Evolutionary conservation across 176 grass and related monocot species (phyloP).

Genomic region (Aegilops sharonensis): DNA sequence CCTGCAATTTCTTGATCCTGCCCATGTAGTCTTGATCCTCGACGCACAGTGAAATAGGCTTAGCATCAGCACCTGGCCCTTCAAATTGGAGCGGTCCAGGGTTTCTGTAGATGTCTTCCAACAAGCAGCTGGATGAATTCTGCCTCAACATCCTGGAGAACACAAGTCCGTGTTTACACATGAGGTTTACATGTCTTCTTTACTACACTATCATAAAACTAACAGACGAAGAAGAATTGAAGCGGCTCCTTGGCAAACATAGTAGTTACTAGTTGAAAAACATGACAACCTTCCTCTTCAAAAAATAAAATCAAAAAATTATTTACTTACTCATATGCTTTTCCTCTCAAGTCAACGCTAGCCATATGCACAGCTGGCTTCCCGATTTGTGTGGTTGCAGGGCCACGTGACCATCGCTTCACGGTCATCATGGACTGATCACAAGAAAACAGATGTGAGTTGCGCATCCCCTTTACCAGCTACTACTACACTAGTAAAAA

Average conservation of each 20-base stretch:
- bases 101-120: constrained; percentile 99
- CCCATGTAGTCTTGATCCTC: constrained; percentile 99
- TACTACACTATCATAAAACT: not conserved
- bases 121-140: constrained; percentile 69
- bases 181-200: not conserved
- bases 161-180: not conserved
- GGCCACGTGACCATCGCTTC: constrained; percentile 81
- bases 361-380: constrained; percentile 96
- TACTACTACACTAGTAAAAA: not conserved
- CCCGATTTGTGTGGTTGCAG: constrained; percentile 67
- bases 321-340: constrained; percentile 86
- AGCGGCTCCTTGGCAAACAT: not conserved
- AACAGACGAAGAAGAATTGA: not conserved
- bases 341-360: constrained; percentile 87
- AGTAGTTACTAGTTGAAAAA: not conserved
- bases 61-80: constrained; percentile 77
- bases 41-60: constrained; percentile 74
- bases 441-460: constrained; percentile 19
- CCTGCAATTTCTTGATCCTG: constrained; percentile 90
- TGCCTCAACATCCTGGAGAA: constrained; percentile 69
- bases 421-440: constrained; percentile 95
- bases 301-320: not conserved
- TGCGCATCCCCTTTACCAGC: not conserved
- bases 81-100: constrained; percentile 91
- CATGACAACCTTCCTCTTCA: not conserved